phyloP scores from a whole-genome alignment of 805 yeast species.

The Barnettozyma californica region DNA sequence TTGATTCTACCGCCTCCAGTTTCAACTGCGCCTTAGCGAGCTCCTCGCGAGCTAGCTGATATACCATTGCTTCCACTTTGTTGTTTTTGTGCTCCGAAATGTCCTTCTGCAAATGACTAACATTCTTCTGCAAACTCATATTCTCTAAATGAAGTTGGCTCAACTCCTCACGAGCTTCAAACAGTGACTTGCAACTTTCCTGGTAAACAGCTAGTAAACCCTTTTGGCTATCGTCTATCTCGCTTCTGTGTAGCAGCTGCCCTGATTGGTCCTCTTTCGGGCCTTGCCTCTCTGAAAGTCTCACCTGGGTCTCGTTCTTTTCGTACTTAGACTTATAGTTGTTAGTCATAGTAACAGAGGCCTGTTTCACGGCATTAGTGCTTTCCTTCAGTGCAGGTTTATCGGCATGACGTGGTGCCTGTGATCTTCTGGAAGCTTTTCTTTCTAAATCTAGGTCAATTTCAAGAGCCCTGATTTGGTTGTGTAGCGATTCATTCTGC shows the following conservation, averaged over 20 bases:
- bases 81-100: constrained; percentile 11
- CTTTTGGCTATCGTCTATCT: constrained; percentile 23
- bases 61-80: constrained; percentile 14
- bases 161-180: constrained; percentile 39
- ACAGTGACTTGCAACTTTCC: constrained; percentile 42
- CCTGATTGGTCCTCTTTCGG: constrained; percentile 11
- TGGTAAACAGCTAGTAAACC: constrained; percentile 46
- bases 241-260: not conserved
- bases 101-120: constrained; percentile 33
- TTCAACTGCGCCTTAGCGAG: constrained; percentile 46
- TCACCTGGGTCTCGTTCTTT: constrained; percentile 39
- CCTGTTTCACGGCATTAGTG: constrained; percentile 28
- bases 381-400: constrained; percentile 29
- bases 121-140: constrained; percentile 34
- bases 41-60: constrained; percentile 31
- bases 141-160: constrained; percentile 37
- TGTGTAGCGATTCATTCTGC: constrained; percentile 27
- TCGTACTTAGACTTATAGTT: constrained; percentile 39
- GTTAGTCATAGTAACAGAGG: constrained; percentile 16
- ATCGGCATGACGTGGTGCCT: constrained; percentile 37
- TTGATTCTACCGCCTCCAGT: constrained; percentile 50
- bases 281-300: constrained; percentile 34
- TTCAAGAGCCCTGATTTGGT: constrained; percentile 44
- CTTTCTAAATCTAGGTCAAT: constrained; percentile 47
- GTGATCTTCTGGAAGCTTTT: constrained; percentile 39